A percentile compares a stretch with the other conserved stretches of the same genome.
phyloP scores from a whole-genome alignment of 2,329 filamentous ascomycete species.

The Escovopsis sp. region DNA sequence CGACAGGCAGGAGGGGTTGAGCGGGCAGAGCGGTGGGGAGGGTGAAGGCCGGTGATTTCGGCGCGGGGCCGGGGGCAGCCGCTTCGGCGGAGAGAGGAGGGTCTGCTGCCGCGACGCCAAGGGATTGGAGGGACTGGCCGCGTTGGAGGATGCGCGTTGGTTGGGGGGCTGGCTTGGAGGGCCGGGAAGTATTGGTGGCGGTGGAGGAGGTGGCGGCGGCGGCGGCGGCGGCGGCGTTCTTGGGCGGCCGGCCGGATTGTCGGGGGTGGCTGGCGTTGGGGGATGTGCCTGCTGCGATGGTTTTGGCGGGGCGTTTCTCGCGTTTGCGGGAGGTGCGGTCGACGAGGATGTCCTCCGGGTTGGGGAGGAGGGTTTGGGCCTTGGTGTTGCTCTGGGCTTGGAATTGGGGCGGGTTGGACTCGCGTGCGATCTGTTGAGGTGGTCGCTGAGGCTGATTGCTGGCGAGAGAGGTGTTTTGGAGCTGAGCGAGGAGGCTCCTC shows the following conservation, averaged over 20 bases:
- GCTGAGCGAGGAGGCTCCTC: conserved; percentile 2
- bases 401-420: no score
- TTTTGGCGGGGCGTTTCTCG: neutral
- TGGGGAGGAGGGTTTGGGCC: neutral
- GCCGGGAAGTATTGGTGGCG: neutral
- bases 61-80: no score
- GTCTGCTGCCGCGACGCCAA: neutral
- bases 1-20: conserved; percentile 3
- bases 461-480: neutral
- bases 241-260: neutral
- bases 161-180: conserved; percentile 6
- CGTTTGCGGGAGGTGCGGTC: neutral
- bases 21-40: neutral
- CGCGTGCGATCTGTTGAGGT: neutral
- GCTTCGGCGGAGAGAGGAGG: conserved; percentile 3
- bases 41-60: no score
- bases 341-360: neutral
- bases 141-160: conserved; percentile 21
- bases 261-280: neutral
- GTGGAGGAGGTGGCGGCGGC: neutral
- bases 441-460: neutral
- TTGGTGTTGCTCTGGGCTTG: neutral
- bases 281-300: neutral
- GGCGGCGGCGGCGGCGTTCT: neutral
- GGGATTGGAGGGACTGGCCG: conserved; percentile 12